Conservation (phyloP, 2,329 filamentous ascomycete species). For the Orbilia oligospora region DNA sequence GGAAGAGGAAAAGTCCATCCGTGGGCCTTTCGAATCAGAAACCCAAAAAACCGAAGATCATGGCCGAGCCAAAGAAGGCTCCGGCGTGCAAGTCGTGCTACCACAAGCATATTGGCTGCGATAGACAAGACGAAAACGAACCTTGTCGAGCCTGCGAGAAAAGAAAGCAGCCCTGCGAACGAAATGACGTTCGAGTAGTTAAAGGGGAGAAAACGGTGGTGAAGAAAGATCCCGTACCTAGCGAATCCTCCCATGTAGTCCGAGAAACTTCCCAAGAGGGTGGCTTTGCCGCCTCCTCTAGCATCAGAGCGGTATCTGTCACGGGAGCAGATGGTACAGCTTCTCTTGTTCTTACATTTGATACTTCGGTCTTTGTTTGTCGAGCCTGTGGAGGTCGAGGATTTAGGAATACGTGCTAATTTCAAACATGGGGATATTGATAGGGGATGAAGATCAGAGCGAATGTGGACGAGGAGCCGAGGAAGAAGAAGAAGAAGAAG, state of each 20-base stretch:
- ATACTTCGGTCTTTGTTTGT: background rate
- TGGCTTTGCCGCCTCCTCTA: background rate
- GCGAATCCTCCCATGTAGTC: background rate
- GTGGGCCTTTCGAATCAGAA: constrained; percentile 12
- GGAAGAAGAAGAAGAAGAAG: too few species aligned
- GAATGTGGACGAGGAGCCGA: background rate
- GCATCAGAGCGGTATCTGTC: background rate
- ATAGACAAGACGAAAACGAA: constrained; percentile 15
- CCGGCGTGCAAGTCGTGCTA: constrained; percentile 55
- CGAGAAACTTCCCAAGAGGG: too few species aligned
- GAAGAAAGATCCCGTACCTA: background rate
- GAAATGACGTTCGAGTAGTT: constrained; percentile 38
- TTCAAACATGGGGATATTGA: background rate
- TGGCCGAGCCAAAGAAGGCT: constrained; percentile 15
- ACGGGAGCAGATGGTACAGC: background rate
- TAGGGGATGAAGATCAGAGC: background rate
- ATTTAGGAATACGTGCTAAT: constrained; percentile 12
- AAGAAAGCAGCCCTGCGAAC: constrained; percentile 14
- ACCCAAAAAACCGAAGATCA: constrained; percentile 19
- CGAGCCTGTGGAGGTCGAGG: background rate
- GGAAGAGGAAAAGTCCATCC: constrained; percentile 37
- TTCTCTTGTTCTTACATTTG: background rate
- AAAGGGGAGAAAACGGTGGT: constrained; percentile 33
- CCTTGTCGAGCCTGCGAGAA: constrained; percentile 35
- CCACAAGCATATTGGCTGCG: constrained; percentile 49